Percentiles rank a stretch among this genome's conserved stretches.
phyloP scores from a whole-genome alignment of 345 rosid species.

The Fremontodendron californicum region DNA sequence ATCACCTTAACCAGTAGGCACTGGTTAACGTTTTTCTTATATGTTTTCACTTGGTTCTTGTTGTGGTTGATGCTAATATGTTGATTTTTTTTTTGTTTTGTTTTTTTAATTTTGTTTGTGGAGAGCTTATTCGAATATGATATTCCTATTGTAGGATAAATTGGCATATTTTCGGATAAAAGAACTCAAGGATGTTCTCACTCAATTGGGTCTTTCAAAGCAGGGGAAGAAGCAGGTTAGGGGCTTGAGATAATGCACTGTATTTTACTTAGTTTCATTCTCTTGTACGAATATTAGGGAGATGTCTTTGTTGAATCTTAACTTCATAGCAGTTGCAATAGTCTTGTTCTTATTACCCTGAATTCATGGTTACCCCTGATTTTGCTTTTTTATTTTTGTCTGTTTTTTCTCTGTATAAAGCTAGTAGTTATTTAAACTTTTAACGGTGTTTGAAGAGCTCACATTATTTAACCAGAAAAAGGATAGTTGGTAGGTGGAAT shows the following conservation, averaged over 20 bases:
- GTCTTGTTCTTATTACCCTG: neutral
- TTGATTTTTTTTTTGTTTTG: neutral
- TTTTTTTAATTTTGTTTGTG: neutral
- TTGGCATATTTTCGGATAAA: slow-evolving; percentile 80
- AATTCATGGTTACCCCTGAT: neutral
- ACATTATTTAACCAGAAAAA: neutral
- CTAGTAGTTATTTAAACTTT: neutral
- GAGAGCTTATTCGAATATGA: slow-evolving; percentile 1
- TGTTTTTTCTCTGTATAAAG: neutral
- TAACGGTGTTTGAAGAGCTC: neutral
- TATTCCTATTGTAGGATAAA: slow-evolving; percentile 52
- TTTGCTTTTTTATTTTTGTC: neutral
- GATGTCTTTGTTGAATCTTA: neutral
- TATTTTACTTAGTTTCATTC: neutral
- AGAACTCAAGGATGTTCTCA: slow-evolving; percentile 94
- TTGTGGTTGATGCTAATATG: neutral
- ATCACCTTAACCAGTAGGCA: no score
- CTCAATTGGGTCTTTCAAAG: slow-evolving; percentile 83
- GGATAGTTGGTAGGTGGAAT: neutral
- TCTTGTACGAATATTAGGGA: neutral
- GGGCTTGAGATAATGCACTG: slow-evolving; percentile 4
- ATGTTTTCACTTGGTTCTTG: neutral
- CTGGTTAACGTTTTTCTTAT: no score
- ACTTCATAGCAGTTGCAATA: neutral
- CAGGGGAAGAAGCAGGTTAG: slow-evolving; percentile 96